Base-by-base conservation (phyloP, 2,329 filamentous ascomycete genomes). In the Fusarium zealandicum region DNA sequence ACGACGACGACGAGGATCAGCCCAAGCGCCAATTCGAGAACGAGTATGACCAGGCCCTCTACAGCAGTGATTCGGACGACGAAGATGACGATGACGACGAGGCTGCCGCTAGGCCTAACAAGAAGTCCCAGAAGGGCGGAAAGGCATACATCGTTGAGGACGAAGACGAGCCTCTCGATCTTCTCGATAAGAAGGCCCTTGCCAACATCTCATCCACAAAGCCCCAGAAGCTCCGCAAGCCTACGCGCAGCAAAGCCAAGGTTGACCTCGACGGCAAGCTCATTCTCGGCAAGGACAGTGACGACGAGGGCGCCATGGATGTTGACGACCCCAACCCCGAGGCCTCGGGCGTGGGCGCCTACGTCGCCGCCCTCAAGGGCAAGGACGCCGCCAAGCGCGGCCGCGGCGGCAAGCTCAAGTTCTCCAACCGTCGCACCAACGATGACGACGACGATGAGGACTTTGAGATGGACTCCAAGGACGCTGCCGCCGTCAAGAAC, bases 21-120 rank as follows among this genome's bases (percentile, higher is more conserved):
- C 66, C 67, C 52, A 65, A 79, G 70, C 78, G 83, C 67, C 85
- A 86, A 54, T 96, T 96, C 71, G 92, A 93, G 74, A 96, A 90
- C 75, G 93, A 96, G 69, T 97, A 95, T 73, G 93, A 98, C 72
- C 90, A 96, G 74, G 93, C 93, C n/a, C 85, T 99, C 28, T 96
- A 97, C 71, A 93, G 92, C 71, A 90, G 86, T 63, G 88, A 86
- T 46, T 86, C 84, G 5, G 85, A 87, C 27, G 84, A 80, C 6
- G 69, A 65, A 5, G 71, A 55, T 16, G 85, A 81, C 2, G 62
- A 54, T 1, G 86, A 85, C 51, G 83, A 86, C 52, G 85, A 84
- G 9, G 85, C 88, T 61, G 84, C 74, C 74, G 74, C 51, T 16
- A 68, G 67, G 39, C 71, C 69, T 27, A 78, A 75, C 62, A 79